A percentile compares a stretch with the other conserved stretches of the same genome.
These are phyloP conservation scores for Lasiosphaeria ovina DNA, from an alignment of 495 filamentous ascomycete species.

Conservation along the genomic window DNA sequence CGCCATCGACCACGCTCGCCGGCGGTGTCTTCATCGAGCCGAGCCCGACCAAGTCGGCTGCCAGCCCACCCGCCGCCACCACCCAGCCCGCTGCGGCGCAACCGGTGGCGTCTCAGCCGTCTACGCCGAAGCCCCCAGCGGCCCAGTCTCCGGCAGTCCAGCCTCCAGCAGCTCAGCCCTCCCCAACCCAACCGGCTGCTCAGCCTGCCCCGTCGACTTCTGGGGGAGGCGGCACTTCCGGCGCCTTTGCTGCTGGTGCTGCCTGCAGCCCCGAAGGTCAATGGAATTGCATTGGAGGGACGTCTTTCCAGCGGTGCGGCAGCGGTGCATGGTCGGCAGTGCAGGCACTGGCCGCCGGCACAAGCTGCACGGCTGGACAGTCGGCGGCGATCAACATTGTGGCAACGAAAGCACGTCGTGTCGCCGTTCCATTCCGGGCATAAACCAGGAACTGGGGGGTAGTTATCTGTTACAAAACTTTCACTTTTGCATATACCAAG, in stretches of 20 bases:
- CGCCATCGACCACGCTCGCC: slow-evolving; percentile 6
- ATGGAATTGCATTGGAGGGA: slow-evolving; percentile 46
- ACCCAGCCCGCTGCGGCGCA: background rate
- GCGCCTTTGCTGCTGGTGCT: slow-evolving; percentile 19
- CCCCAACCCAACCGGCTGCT: background rate
- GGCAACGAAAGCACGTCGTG: slow-evolving; percentile 25
- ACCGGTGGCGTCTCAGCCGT: too few species aligned
- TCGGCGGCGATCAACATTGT: slow-evolving; percentile 30
- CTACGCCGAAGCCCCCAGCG: too few species aligned
- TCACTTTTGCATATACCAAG: background rate
- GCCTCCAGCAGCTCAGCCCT: too few species aligned
- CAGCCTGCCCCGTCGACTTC: background rate
- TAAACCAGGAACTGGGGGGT: background rate
- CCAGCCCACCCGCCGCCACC: background rate
- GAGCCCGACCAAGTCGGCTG: background rate
- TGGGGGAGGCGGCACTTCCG: background rate
- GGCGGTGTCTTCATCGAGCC: background rate
- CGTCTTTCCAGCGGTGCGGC: slow-evolving; percentile 45
- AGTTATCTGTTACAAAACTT: background rate
- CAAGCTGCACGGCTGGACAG: slow-evolving; percentile 36
- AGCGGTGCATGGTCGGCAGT: slow-evolving; percentile 41
- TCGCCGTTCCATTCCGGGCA: slow-evolving; percentile 13
- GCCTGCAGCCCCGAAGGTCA: slow-evolving; percentile 42
- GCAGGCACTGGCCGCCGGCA: slow-evolving; percentile 39
- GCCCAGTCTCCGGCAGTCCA: too few species aligned